Conservation (phyloP, 768 basidiomycete species). For the Neoboletus subvelutipes region DNA sequence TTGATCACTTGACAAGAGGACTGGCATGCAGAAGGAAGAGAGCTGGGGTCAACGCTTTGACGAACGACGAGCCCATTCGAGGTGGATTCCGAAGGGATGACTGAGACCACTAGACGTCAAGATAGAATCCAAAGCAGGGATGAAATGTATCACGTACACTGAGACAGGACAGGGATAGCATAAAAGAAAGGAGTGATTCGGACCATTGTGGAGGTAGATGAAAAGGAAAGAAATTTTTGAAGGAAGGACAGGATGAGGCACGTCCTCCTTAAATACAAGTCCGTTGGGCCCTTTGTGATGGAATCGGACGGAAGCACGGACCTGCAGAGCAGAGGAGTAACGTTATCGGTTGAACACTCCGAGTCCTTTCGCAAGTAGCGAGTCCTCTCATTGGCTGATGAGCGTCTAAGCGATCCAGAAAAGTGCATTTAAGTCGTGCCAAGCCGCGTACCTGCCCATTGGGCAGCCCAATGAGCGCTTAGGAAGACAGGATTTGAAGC, state of each 20-base stretch:
- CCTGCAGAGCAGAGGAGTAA: too few relatives aligned
- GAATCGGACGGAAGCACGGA: too few relatives aligned
- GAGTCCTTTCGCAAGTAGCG: too few relatives aligned
- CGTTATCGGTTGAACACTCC: too few relatives aligned
- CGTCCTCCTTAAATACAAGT: slow-evolving; percentile 1
- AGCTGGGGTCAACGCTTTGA: slow-evolving; percentile 11
- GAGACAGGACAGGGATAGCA: slow-evolving; percentile 8
- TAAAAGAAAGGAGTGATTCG: slow-evolving; percentile 20
- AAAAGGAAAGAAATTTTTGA: background rate
- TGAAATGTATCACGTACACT: slow-evolving; percentile 6
- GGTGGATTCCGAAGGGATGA: background rate
- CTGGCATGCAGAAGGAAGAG: slow-evolving; percentile 22
- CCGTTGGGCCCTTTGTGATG: background rate
- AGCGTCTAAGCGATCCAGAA: too few relatives aligned
- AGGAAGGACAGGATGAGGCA: too few relatives aligned
- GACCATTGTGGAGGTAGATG: slow-evolving; percentile 16
- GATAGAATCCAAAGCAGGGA: background rate
- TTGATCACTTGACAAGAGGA: slow-evolving; percentile 20
- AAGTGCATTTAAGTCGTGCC: too few relatives aligned
- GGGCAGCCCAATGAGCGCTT: too few relatives aligned
- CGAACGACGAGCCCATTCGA: slow-evolving; percentile 19
- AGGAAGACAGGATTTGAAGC: too few relatives aligned
- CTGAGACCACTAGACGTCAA: background rate
- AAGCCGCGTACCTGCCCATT: too few relatives aligned
- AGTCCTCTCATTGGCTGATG: too few relatives aligned